Evolutionary conservation across 768 basidiomycete genomes (phyloP).

Genomic region (Pisolithus albus): DNA sequence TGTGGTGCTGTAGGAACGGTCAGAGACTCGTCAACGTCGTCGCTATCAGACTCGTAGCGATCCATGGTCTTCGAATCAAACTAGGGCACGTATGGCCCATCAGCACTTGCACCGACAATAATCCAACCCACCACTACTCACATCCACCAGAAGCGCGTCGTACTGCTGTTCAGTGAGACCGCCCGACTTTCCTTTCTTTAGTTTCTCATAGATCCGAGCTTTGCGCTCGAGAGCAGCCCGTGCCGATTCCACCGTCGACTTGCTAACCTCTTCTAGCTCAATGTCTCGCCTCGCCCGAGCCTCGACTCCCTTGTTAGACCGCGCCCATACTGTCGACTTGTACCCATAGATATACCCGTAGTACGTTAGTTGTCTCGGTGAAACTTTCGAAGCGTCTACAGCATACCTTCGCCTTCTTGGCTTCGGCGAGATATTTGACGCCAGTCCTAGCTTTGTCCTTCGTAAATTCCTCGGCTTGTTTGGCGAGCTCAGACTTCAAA

Average conservation of each 20-base stretch:
- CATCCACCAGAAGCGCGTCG: conserved; percentile 68
- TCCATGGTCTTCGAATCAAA: conserved; percentile 57
- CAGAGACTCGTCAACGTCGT: conserved; percentile 74
- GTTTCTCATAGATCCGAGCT: conserved; percentile 72
- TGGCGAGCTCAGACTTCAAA: conserved; percentile 54
- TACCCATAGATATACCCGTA: background rate
- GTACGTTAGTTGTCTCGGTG: background rate
- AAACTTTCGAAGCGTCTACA: too few relatives aligned
- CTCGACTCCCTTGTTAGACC: conserved; percentile 68
- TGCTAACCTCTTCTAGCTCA: conserved; percentile 63
- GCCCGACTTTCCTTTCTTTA: conserved; percentile 70
- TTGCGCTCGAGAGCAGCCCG: conserved; percentile 70
- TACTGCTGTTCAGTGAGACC: conserved; percentile 73
- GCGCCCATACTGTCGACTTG: conserved; percentile 72
- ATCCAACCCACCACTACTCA: conserved; percentile 32
- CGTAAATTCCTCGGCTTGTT: conserved; percentile 50
- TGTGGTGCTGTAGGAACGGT: conserved; percentile 44
- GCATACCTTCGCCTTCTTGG: conserved; percentile 63
- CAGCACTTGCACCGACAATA: background rate
- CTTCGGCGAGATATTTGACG: conserved; percentile 46
- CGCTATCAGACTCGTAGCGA: conserved; percentile 60
- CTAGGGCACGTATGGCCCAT: conserved; percentile 27
- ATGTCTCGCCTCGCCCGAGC: conserved; percentile 59
- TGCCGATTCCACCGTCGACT: conserved; percentile 65
- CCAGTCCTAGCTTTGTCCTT: conserved; percentile 59